Evolutionary conservation across 352 stramenopile species (phyloP).

Genomic region (Pythium dissimile): DNA sequence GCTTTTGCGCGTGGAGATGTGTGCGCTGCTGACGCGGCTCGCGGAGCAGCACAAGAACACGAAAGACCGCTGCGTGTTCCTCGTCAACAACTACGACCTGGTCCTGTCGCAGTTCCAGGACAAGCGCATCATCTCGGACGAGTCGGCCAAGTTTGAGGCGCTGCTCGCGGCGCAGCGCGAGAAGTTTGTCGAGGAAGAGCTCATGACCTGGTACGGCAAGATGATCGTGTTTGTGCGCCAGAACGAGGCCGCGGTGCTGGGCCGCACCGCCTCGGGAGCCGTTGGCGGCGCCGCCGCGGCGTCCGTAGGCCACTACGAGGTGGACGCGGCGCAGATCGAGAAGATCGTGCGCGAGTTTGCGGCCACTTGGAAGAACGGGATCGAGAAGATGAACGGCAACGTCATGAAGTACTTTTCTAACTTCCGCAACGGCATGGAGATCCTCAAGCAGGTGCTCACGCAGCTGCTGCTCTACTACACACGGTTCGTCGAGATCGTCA

Average conservation of each 20-base stretch:
- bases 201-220: constrained; percentile 90
- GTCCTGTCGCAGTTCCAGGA: constrained; percentile 96
- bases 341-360: constrained; percentile 95
- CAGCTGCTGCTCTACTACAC: constrained; percentile 99
- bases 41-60: constrained; percentile 89
- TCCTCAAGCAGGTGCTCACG: constrained; percentile 98
- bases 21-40: constrained; percentile 77
- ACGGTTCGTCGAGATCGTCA: constrained; percentile 96
- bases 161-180: constrained; percentile 92
- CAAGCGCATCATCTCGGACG: constrained; percentile 90
- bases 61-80: constrained; percentile 96
- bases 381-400: constrained; percentile 98
- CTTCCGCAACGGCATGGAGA: constrained; percentile 98
- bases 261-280: constrained; percentile 29
- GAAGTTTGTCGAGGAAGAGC: constrained; percentile 97
- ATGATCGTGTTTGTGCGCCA: constrained; percentile 98
- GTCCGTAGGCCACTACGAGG: constrained; percentile 26
- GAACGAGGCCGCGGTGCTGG: constrained; percentile 84
- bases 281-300: constrained; percentile 5
- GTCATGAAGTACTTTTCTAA: constrained; percentile 98
- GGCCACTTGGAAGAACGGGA: constrained; percentile 93
- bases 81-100: constrained; percentile 98
- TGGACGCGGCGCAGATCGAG: constrained; percentile 91
- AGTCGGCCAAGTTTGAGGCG: constrained; percentile 94
- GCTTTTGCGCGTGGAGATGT: constrained; percentile 77